Conservation (phyloP, 2,329 filamentous ascomycete genomes). For the Ascomycota sp. region DNA sequence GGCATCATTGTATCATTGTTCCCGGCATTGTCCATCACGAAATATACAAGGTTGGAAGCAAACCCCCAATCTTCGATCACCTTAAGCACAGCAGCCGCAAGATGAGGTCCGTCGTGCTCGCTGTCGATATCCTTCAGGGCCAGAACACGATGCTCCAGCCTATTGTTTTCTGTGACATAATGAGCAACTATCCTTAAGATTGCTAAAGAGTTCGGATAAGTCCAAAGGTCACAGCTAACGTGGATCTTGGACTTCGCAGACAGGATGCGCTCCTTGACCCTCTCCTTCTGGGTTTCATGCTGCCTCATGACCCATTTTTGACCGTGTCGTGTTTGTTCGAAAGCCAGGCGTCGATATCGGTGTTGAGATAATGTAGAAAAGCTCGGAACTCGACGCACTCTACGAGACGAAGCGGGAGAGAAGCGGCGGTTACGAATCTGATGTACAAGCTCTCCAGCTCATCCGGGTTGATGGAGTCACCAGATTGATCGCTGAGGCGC, state of each 20-base stretch:
- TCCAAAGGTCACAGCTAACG: conserved; percentile 1
- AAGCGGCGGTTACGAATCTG: background rate
- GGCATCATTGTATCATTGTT: conserved; percentile 2
- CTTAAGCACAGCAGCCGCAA: conserved; percentile 1
- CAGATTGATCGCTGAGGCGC: conserved; percentile 2
- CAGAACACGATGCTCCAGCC: conserved; percentile 1
- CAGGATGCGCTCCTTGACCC: conserved; percentile 1
- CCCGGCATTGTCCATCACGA: too few relatives aligned
- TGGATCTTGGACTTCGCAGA: background rate
- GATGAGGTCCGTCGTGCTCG: conserved; percentile 1
- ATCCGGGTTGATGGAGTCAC: conserved; percentile 2
- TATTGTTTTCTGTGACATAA: conserved; percentile 1
- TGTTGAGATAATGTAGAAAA: background rate
- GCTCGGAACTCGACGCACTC: conserved; percentile 1
- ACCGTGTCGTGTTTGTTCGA: conserved; percentile 1
- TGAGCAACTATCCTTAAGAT: conserved; percentile 1
- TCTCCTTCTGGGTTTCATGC: background rate
- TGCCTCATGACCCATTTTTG: conserved; percentile 1
- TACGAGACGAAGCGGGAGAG: conserved; percentile 1
- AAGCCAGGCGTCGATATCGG: conserved; percentile 1
- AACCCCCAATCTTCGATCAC: conserved; percentile 2
- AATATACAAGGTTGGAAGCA: conserved; percentile 2
- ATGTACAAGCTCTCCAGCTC: background rate
- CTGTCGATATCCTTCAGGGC: conserved; percentile 2
- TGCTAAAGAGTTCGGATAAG: conserved; percentile 1